A percentile compares a stretch with the other conserved stretches of the same genome.
Conservation (phyloP, 441 rosid species). For the Theobroma grandiflorum region DNA sequence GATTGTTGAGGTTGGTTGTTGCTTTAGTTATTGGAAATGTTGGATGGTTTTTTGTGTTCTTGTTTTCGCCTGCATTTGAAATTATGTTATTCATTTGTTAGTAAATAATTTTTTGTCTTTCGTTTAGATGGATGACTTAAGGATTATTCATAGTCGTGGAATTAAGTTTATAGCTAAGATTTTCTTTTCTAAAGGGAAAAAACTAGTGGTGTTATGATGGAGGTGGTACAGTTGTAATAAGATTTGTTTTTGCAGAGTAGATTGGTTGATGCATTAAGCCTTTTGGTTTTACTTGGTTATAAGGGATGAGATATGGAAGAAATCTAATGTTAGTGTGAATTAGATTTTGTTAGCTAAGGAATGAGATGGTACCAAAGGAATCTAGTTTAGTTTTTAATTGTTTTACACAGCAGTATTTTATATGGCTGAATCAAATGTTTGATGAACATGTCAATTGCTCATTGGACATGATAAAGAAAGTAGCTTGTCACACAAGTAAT, state of each 20-base stretch:
- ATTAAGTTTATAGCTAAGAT: neutral
- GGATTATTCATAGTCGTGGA: neutral
- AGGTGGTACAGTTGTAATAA: neutral
- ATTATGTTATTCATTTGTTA: constrained; percentile 2
- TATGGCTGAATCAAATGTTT: neutral
- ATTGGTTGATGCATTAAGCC: neutral
- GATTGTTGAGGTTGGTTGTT: constrained; percentile 84
- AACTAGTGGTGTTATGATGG: neutral
- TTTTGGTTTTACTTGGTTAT: neutral
- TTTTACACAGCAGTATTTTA: neutral
- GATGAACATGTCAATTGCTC: neutral
- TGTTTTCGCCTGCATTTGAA: neutral
- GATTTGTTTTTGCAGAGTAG: neutral
- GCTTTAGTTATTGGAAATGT: neutral
- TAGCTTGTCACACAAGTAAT: neutral
- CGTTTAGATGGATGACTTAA: neutral
- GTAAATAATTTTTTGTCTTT: neutral
- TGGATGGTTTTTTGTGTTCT: neutral
- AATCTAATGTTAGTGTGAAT: neutral
- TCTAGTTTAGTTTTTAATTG: neutral
- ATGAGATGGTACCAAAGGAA: neutral
- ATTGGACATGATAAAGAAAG: neutral
- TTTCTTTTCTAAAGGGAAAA: neutral
- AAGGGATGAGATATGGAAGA: neutral
- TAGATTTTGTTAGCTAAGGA: neutral